Base-by-base conservation (phyloP, 345 rosid species). In the Leavenworthia alabamica region DNA sequence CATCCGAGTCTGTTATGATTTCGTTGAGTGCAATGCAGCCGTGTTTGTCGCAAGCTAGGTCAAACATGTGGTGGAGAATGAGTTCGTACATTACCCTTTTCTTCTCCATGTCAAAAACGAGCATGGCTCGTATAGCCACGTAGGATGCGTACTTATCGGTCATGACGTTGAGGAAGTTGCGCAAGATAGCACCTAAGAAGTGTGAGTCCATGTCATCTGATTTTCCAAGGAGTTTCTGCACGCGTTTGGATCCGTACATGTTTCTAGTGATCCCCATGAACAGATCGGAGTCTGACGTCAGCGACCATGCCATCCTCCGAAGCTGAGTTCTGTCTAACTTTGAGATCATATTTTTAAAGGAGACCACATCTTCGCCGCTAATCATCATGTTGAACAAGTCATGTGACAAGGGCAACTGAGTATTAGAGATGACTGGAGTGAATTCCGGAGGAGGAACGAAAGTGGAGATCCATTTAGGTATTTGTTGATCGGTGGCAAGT, bases 81-180 rank as follows among this genome's bases (percentile, higher is more conserved):
- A 0, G 11, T 0, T 46, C 14, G 12, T 33, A 46, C 35, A 60
- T 7, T 8, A 4, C 33, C 2, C 2, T 22, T 2, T 32, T 46
- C 23, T 5, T 46, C 5, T 46, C 55, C 14, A 3, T 0, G 7
- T 60, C 24, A 11, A 46, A 46, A 14, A 45, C 44, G 6, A 8
- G 14, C 60, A 59, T 68, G 33, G 72, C 72, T 59, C 60, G 66
- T 22, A 15, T 35, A 8, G 16, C 36, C 52, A 68, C 66, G 39
- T 23, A 16, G n/a, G 52, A 15, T 3, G 65, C 52, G 45, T 58
- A 58, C 14, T 49, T 67, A 14, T 49, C 59, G 1, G 65, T 58
- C 28, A 60, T 15, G 52, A 67, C 23, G n/a, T 4, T 4, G 27
- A 36, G 11, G 71, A 66, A 56, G 6, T 43, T 9, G 57, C 33